phyloP scores from a whole-genome alignment of 805 yeast species.

The Schizosaccharomyces lindneri region DNA sequence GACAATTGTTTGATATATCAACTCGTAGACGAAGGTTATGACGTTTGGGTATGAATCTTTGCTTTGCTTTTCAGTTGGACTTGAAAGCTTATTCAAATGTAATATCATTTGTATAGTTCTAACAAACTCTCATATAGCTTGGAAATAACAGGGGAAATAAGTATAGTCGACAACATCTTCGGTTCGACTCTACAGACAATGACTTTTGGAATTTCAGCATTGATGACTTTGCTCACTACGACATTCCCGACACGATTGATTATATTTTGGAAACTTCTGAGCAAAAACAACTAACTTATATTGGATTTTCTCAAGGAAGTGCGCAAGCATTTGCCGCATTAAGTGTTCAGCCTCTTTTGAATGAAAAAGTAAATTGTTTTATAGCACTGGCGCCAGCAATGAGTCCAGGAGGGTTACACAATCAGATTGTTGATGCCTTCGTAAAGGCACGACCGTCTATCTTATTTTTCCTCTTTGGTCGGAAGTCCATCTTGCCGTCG shows the following conservation, averaged over 20 bases:
- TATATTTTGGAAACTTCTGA: conserved; percentile 35
- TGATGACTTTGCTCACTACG: conserved; percentile 78
- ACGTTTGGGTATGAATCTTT: conserved; percentile 24
- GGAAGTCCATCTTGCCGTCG: conserved; percentile 49
- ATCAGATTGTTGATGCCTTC: conserved; percentile 49
- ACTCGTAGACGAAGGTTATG: conserved; percentile 61
- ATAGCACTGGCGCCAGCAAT: conserved; percentile 86
- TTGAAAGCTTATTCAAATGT: background rate
- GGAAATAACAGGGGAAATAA: conserved; percentile 88
- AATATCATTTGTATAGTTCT: background rate
- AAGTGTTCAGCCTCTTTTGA: conserved; percentile 36
- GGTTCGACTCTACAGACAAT: conserved; percentile 19
- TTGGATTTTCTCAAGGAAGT: conserved; percentile 85
- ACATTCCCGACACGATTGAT: conserved; percentile 63
- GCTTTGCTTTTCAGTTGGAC: background rate
- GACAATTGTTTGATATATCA: conserved; percentile 43
- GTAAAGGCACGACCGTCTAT: conserved; percentile 54
- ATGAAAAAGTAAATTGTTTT: conserved; percentile 27
- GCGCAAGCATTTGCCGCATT: conserved; percentile 79
- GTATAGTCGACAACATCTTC: conserved; percentile 56
- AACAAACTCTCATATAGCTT: conserved; percentile 12
- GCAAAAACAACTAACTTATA: conserved; percentile 28
- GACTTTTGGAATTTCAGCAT: conserved; percentile 74
- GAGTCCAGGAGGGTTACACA: conserved; percentile 66
- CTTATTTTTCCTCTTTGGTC: conserved; percentile 47